Conservation (phyloP, 2,329 filamentous ascomycete genomes). For the Pseudogymnoascus pannorum region DNA sequence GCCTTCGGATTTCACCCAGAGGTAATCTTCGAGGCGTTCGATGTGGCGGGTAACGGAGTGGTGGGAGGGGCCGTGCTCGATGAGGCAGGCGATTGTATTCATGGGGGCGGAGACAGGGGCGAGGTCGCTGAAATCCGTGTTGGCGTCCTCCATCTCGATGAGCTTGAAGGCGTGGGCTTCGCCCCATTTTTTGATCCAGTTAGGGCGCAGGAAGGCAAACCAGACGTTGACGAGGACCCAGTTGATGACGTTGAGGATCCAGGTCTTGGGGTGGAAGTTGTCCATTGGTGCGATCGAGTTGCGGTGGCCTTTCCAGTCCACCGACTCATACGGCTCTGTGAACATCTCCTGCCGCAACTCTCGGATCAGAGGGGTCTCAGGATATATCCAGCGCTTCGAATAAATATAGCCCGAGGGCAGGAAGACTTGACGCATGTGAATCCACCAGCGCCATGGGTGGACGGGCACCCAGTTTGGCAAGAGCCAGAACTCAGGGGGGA, state of each 20-base stretch:
- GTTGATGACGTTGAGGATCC: conserved; percentile 71
- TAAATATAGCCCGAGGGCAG: conserved; percentile 86
- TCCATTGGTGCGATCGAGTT: conserved; percentile 75
- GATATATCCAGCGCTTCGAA: conserved; percentile 73
- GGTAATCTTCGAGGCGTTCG: conserved; percentile 73
- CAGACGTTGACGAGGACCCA: conserved; percentile 73
- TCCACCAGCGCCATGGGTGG: conserved; percentile 93
- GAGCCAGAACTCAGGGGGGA: conserved; percentile 89
- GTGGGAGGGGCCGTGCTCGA: conserved; percentile 69
- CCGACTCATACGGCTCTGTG: conserved; percentile 60
- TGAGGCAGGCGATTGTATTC: conserved; percentile 82
- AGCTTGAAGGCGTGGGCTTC: conserved; percentile 78
- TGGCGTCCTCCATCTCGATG: conserved; percentile 85
- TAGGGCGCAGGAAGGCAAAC: conserved; percentile 66
- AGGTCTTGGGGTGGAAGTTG: conserved; percentile 90
- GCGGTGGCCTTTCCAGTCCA: conserved; percentile 64
- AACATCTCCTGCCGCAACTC: conserved; percentile 77
- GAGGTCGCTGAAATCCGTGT: conserved; percentile 79
- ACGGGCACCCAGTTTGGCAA: conserved; percentile 86
- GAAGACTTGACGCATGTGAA: conserved; percentile 97
- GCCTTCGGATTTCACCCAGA: conserved; percentile 89
- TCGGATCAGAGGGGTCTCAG: conserved; percentile 65
- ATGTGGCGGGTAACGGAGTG: conserved; percentile 66
- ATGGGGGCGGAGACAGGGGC: conserved; percentile 86
- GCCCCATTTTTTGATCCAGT: conserved; percentile 58